Evolutionary conservation across 176 grass and related monocot genomes (phyloP).

Genomic region (Sorghum bicolor): Sorghum_bicolor_NCBIv3 NC_012872.2:4959001-4959500

Average conservation of each 20-base stretch:
- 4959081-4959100: conserved; percentile 58
- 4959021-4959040: conserved; percentile 1
- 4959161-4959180: conserved; percentile 11
- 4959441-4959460: conserved; percentile 36
- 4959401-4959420: conserved; percentile 23
- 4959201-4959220: conserved; percentile 77
- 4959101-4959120: conserved; percentile 95
- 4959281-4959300: background rate
- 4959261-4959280: conserved; percentile 42
- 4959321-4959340: conserved; percentile 1
- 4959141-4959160: conserved; percentile 42
- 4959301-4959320: conserved; percentile 5
- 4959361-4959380: background rate
- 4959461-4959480: conserved; percentile 25
- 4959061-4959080: conserved; percentile 1
- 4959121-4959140: conserved; percentile 58
- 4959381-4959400: conserved; percentile 3
- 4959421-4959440: conserved; percentile 31
- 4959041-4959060: background rate
- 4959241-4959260: conserved; percentile 18
- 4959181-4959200: conserved; percentile 42
- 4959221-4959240: conserved; percentile 65
- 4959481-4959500: conserved; percentile 24
- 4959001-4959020: conserved; percentile 6
- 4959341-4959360: conserved; percentile 14